phyloP scores from a whole-genome alignment of 1,139 yeast species.

The Nakaseomyces kungkrabaensis region DNA sequence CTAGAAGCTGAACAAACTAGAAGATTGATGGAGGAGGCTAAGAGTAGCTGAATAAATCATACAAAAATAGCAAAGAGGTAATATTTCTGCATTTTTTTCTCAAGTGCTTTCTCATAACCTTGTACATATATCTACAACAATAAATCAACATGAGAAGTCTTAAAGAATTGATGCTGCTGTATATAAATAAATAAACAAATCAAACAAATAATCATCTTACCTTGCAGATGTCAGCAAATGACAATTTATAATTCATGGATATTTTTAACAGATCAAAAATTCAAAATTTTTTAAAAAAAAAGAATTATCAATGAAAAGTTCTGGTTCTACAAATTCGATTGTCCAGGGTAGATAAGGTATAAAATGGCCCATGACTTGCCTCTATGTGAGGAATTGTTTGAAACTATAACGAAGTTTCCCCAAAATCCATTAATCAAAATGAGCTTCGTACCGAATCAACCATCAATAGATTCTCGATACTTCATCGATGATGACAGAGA shows the following conservation, averaged over 20 bases:
- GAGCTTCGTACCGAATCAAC: constrained; percentile 18
- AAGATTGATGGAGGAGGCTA: constrained; percentile 30
- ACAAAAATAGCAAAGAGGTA: too few relatives aligned
- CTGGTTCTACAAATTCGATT: too few relatives aligned
- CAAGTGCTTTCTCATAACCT: too few relatives aligned
- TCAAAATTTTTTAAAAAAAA: too few relatives aligned
- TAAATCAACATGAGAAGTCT: too few relatives aligned
- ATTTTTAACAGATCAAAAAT: too few relatives aligned
- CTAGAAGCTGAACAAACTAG: constrained; percentile 33
- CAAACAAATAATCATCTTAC: too few relatives aligned
- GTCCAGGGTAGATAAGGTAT: too few relatives aligned
- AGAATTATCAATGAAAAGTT: background rate
- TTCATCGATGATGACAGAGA: constrained; percentile 19
- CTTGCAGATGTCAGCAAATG: too few relatives aligned
- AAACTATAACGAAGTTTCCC: constrained; percentile 4
- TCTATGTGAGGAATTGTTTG: constrained; percentile 13
- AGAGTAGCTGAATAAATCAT: background rate
- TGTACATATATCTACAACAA: too few relatives aligned
- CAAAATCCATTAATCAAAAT: constrained; percentile 11
- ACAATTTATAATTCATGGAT: too few relatives aligned
- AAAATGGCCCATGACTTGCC: background rate
- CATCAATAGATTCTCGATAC: constrained; percentile 12
- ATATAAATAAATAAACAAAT: background rate
- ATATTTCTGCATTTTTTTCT: too few relatives aligned
- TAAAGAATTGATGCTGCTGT: background rate